These are phyloP conservation scores for Pezicula carpinea DNA, from an alignment of 2,329 filamentous ascomycete genomes.

Conservation along the genomic window DNA sequence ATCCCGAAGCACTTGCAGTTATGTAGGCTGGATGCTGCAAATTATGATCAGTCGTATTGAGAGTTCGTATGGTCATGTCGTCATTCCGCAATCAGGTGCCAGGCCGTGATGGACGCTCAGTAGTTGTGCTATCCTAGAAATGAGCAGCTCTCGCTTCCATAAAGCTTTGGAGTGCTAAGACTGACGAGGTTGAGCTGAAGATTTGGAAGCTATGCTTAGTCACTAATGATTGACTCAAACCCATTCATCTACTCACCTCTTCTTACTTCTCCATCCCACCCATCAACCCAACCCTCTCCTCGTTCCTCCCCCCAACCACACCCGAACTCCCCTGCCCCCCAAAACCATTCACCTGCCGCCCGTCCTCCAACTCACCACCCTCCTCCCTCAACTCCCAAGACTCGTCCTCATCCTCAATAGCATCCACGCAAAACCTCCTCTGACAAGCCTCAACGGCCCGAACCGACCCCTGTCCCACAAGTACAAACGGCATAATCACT, in stretches of 20 bases:
- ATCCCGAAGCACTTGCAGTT: too few relatives aligned
- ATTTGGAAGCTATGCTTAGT: background rate
- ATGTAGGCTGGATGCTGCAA: too few relatives aligned
- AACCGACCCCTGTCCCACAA: constrained; percentile 1
- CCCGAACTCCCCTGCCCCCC: constrained; percentile 1
- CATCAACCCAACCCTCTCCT: constrained; percentile 8
- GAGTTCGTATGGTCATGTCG: too few relatives aligned
- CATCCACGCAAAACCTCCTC: constrained; percentile 11
- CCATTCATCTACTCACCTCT: background rate
- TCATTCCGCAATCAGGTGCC: too few relatives aligned
- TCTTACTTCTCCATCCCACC: constrained; percentile 2
- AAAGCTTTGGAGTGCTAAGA: too few relatives aligned
- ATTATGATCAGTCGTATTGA: too few relatives aligned
- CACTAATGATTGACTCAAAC: background rate
- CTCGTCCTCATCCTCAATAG: constrained; percentile 7
- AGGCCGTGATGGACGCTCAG: too few relatives aligned
- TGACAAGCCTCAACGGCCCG: constrained; percentile 8
- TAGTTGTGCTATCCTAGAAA: too few relatives aligned
- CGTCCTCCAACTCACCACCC: constrained; percentile 1
- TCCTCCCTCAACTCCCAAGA: constrained; percentile 1
- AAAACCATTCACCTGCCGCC: background rate
- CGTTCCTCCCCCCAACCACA: background rate
- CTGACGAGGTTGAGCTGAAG: background rate
- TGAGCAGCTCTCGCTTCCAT: too few relatives aligned
- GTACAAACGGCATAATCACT: background rate